These are phyloP conservation scores for Zymoseptoria passerinii DNA, from an alignment of 2,329 filamentous ascomycete genomes.

Conservation along the genomic window DNA sequence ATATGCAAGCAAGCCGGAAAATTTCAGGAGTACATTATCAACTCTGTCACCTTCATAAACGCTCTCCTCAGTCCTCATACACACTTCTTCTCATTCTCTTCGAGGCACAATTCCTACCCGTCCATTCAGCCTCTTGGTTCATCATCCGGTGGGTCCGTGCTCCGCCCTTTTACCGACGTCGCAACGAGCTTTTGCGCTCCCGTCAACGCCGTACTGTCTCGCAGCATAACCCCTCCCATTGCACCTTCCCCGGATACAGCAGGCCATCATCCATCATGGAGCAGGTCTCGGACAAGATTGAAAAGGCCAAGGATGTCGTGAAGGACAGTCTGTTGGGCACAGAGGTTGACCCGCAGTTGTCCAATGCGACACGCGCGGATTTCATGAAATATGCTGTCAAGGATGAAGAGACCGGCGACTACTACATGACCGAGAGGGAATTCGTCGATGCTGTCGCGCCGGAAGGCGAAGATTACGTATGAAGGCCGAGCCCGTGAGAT, in stretches of 20 bases:
- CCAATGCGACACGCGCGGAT: constrained; percentile 63
- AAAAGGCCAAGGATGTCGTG: constrained; percentile 10
- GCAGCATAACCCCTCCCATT: background rate
- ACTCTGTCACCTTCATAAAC: too few species aligned
- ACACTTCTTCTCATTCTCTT: background rate
- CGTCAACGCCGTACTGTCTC: background rate
- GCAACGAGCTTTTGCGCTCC: background rate
- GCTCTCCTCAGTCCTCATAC: background rate
- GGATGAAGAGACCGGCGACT: constrained; percentile 66
- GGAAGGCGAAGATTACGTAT: constrained; percentile 76
- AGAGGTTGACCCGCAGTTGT: constrained; percentile 49
- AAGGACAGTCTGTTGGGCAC: constrained; percentile 54
- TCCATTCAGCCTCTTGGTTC: background rate
- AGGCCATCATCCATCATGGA: constrained; percentile 41
- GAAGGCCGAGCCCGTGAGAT: constrained; percentile 9
- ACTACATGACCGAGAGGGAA: constrained; percentile 72
- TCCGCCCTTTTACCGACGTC: background rate
- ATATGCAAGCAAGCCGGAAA: too few species aligned
- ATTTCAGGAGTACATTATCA: too few species aligned
- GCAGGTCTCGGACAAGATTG: constrained; percentile 40
- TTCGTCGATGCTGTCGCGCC: constrained; percentile 90
- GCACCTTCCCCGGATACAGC: background rate
- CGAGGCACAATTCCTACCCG: background rate
- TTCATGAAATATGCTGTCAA: constrained; percentile 70
- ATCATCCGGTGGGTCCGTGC: background rate